Conservation (phyloP, 768 basidiomycete genomes). For the Phylloporus sp. region DNA sequence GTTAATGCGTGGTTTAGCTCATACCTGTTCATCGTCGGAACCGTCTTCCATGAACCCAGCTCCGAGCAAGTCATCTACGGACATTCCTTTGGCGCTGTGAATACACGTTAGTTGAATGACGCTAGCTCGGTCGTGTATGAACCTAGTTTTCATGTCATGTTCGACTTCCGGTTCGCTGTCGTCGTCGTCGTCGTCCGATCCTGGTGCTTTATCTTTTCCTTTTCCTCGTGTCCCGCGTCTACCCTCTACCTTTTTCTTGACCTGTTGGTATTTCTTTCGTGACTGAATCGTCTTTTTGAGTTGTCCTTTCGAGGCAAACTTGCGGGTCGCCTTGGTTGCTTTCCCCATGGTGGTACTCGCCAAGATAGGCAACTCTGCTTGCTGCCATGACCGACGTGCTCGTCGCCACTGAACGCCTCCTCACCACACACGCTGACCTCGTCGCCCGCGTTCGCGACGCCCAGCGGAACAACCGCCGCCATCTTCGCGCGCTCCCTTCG, state of each 20-base stretch:
- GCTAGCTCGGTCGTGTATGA: background rate
- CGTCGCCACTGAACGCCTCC: slow-evolving; percentile 59
- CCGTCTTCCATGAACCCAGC: slow-evolving; percentile 69
- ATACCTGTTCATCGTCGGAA: slow-evolving; percentile 42
- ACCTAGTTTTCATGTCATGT: slow-evolving; percentile 7
- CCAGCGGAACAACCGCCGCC: slow-evolving; percentile 56
- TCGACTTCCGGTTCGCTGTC: slow-evolving; percentile 23
- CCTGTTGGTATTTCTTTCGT: slow-evolving; percentile 76
- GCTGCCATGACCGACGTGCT: slow-evolving; percentile 38
- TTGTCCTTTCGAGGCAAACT: slow-evolving; percentile 85
- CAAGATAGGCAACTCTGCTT: slow-evolving; percentile 18
- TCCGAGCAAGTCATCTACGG: slow-evolving; percentile 73
- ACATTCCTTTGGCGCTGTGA: slow-evolving; percentile 42
- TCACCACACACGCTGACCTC: slow-evolving; percentile 58
- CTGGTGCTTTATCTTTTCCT: slow-evolving; percentile 29
- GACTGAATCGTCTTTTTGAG: slow-evolving; percentile 84
- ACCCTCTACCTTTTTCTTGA: slow-evolving; percentile 65
- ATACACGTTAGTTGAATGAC: background rate
- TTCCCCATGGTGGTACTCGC: slow-evolving; percentile 45
- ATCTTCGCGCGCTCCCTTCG: slow-evolving; percentile 50
- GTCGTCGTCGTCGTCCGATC: slow-evolving; percentile 20
- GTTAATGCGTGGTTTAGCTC: slow-evolving; percentile 8
- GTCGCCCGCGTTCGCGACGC: slow-evolving; percentile 50
- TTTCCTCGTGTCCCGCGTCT: slow-evolving; percentile 47
- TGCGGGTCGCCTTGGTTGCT: slow-evolving; percentile 64